These are phyloP conservation scores for Aspergillus pseudotamarii DNA, from an alignment of 2,329 filamentous ascomycete genomes.

Conservation along the genomic window DNA sequence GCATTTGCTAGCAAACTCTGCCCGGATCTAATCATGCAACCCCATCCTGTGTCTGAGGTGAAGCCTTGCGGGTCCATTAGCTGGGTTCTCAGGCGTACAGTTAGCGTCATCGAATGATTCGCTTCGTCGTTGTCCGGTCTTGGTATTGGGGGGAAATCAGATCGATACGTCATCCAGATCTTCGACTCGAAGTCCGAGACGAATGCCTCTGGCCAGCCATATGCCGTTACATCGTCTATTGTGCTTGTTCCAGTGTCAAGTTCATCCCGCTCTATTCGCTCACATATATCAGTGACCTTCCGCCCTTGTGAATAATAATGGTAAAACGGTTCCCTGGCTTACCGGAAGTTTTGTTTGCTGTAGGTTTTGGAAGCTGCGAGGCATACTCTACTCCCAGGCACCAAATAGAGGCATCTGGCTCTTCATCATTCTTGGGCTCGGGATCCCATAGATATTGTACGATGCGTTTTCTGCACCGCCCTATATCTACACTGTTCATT, in stretches of 20 bases:
- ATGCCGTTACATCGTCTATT: conserved; percentile 13
- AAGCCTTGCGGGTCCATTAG: conserved; percentile 80
- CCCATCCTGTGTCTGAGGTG: conserved; percentile 93
- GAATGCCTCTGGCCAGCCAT: conserved; percentile 81
- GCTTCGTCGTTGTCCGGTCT: conserved; percentile 76
- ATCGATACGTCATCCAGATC: conserved; percentile 96
- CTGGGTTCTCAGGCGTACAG: conserved; percentile 80
- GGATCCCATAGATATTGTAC: conserved; percentile 94
- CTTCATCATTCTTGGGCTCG: conserved; percentile 76
- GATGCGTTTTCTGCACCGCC: conserved; percentile 77
- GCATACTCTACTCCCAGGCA: conserved; percentile 70
- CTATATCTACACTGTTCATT: conserved; percentile 72
- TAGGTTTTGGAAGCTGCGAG: conserved; percentile 9
- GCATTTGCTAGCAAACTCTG: conserved; percentile 92
- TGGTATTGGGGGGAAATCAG: conserved; percentile 79
- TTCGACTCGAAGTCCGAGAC: conserved; percentile 89
- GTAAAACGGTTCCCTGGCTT: conserved; percentile 3
- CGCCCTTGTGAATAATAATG: not conserved
- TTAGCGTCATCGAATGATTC: conserved; percentile 71
- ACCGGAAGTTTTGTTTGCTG: not conserved
- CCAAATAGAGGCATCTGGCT: conserved; percentile 74
- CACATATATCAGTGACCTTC: not conserved
- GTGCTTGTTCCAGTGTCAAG: not conserved
- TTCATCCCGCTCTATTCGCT: not conserved
- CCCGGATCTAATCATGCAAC: conserved; percentile 97